Evolutionary conservation across 2,329 filamentous ascomycete species (phyloP), one percentile per base, ranked within the genome.

Genomic region (Magnaporthiopsis incrustans): DNA sequence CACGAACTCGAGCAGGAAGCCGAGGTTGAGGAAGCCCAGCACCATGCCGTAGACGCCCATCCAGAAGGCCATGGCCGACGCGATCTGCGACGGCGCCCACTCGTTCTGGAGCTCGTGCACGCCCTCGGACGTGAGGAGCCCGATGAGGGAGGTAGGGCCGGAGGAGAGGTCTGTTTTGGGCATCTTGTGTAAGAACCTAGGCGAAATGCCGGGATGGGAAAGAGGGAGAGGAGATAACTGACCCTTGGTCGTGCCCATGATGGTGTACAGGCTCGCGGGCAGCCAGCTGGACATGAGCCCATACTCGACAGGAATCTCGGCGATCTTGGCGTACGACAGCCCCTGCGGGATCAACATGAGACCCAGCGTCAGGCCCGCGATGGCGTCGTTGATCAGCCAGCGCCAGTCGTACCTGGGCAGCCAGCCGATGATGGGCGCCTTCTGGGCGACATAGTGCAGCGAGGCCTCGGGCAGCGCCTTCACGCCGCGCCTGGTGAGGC

Each of bases 1-100:
- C 67, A 89, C 84, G 68, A 87, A 89, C 66, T 89, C 85, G 26
- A 89, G 78, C 6, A 89, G 76, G 70, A 87, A 89, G 0, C 86
- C 86, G 6, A 89, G 81, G 63, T 85, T 86, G 27, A 88, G 76
- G 1, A 88, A 76, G 0, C 86, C 86, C 3, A 89, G 74, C 22
- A 79, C 77, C 27, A 89, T 78, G 22, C 82, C 78, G 68, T 85
- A 87, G 3, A 87, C 76, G 0, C 87, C 87, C 66, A 88, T 85
- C 74, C 85, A 83, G 70, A 89, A 80, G 15, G 86, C 84, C 1
- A 88, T 80, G 10, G 85, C 85, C 0, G 83, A 83, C 2, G 85
- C 83, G 44, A 89, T 84, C 44, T 82, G 78, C 26, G 82, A 79
- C 1, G 83, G 78, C 2, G 77, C 73, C 70, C 83, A 86, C 44